Evolutionary conservation across 75 land plant genomes (phyloP), one percentile per base, ranked within the genome.

Genomic region (Pinus tabuliformis): DNA sequence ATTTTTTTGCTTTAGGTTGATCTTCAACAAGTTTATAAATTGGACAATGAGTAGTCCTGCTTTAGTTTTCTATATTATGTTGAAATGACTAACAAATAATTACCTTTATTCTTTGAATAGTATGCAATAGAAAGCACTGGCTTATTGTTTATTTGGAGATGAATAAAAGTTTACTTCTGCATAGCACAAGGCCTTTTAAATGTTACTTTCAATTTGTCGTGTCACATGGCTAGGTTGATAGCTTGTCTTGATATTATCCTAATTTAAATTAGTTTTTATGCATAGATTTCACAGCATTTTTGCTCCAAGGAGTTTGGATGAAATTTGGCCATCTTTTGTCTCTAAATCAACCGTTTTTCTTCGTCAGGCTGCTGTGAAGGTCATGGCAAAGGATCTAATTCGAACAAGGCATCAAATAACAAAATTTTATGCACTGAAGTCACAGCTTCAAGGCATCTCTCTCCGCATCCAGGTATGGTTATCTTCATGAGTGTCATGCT

Each of bases 301-400:
- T 21, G 18, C 42, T 13, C 9, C 9, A 42, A 42, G 12, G n/a
- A 68, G 17, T 68, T 21, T 68, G 5, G n/a, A 39, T 68, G 49
- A 6, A 7, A 42, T 20, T 68, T 68, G 39, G 45, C 24, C 52
- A 42, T 3, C n/a, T 68, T 68, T 68, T 68, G 4, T 68, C 42
- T 68, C 72, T 68, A 68, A 68, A 68, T 9, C 20, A 57, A n/a
- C 28, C 21, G 33, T 72, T 20, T 57, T 60, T 59, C 36, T 70
- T 59, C 84, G 75, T 56, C 87, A 96, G 99, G 95, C 86, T 76
- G 99, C 99, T 75, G 99, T 96, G 26, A 91, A 86, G 61, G 99
- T 96, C 70, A 96, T 96, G 99, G 99, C 99, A 70, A 96, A 91
- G 82, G 99, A 96, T 77, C 85, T 96, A n/a, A 91, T 96, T 37